These are phyloP conservation scores for Dendrobium nobile DNA, from an alignment of 106 monocot genomes.

Conservation along the genomic window DNA sequence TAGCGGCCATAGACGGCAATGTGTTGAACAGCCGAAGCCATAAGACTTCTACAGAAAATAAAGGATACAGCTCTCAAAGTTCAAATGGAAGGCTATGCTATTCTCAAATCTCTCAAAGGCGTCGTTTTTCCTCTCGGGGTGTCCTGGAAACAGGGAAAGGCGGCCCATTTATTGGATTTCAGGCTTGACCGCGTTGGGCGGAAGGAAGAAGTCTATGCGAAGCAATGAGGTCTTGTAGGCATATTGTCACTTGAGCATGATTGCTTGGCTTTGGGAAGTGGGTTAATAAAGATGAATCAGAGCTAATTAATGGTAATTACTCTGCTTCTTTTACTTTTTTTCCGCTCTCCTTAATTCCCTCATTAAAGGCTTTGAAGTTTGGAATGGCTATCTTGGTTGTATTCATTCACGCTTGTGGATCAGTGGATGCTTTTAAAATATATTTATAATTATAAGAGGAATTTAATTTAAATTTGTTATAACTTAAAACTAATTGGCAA, in stretches of 20 bases:
- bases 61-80: background rate
- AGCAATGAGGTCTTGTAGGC: background rate
- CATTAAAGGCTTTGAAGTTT: background rate
- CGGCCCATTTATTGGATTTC: background rate
- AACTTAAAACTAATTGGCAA: too few relatives aligned
- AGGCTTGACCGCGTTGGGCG: background rate
- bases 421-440: too few relatives aligned
- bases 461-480: too few relatives aligned
- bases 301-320: background rate
- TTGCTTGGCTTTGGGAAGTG: background rate
- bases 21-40: background rate
- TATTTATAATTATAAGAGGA: too few relatives aligned
- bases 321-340: background rate
- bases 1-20: background rate
- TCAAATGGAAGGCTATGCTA: background rate
- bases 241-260: background rate
- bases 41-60: background rate
- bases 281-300: background rate
- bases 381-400: background rate
- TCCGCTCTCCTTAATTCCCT: background rate
- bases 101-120: background rate
- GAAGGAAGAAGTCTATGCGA: background rate
- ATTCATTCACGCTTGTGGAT: background rate
- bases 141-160: background rate
- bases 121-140: background rate